Conservation (phyloP, 2,329 filamentous ascomycete species). For the Clonostachys chloroleuca region DNA sequence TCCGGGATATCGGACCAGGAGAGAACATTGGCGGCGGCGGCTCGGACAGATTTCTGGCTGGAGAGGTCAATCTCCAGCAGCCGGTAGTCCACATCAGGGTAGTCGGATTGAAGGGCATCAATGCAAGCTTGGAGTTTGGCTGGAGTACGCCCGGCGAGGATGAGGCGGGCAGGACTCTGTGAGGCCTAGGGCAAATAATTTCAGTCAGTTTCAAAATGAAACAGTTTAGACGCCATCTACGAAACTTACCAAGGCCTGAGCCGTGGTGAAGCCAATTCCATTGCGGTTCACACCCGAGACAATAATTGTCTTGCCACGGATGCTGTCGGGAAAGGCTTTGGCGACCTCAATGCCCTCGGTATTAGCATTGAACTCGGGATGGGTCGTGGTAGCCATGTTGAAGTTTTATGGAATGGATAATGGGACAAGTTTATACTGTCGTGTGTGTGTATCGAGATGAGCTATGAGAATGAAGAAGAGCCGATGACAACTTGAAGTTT, state of each 20-base stretch:
- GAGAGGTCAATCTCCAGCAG: slow-evolving; percentile 28
- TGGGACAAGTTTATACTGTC: not conserved
- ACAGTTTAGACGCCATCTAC: no score
- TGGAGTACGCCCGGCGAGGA: slow-evolving; percentile 31
- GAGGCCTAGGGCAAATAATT: slow-evolving; percentile 5
- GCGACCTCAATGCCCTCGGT: slow-evolving; percentile 11
- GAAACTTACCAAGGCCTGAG: slow-evolving; percentile 14
- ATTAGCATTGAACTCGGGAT: slow-evolving; percentile 10
- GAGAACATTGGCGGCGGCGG: slow-evolving; percentile 24
- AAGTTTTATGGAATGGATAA: not conserved
- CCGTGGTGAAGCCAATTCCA: slow-evolving; percentile 27
- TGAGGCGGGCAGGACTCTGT: slow-evolving; percentile 25
- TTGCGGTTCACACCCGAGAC: slow-evolving; percentile 26
- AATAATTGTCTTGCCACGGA: slow-evolving; percentile 24
- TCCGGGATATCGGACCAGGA: slow-evolving; percentile 15
- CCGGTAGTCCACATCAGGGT: slow-evolving; percentile 23
- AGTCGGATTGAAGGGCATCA: slow-evolving; percentile 20
- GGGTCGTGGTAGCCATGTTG: slow-evolving; percentile 9
- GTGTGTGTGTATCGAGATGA: no score
- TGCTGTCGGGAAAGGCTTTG: slow-evolving; percentile 10
- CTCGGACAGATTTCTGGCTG: slow-evolving; percentile 27
- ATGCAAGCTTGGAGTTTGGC: slow-evolving; percentile 27
- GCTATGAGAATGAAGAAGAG: not conserved
- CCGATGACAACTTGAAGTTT: not conserved
- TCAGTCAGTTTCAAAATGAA: no score